Base-by-base conservation (phyloP, 441 rosid species). In the Adansonia rubrostipa region DNA sequence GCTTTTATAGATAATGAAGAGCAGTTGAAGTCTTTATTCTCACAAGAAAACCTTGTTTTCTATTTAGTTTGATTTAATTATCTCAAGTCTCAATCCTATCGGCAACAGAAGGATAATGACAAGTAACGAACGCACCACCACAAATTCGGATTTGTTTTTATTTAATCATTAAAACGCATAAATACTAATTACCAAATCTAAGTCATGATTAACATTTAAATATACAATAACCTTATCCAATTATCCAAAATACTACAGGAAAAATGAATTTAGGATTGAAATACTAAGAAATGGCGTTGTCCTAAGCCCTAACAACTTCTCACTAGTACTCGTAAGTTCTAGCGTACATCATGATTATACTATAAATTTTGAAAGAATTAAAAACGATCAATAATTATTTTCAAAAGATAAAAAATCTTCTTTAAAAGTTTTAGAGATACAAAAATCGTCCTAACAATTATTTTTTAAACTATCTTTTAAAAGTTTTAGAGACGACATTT, bases 1-100 rank as follows among this genome's bases (percentile, higher is more conserved):
- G 60, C 75, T 82, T 36, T 84, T n/a, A 44, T 17, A 28, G 7
- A 77, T 76, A 71, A 79, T 78, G 44, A 76, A 74, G 77, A 74
- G 78, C 78, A 45, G 79, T 78, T 78, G 80, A 77, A 61, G 68
- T 79, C 67, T 77, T 53, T 78, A 62, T 64, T 76, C 44, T 44
- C 69, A 75, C 82, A 78, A 75, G 80, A 75, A 83, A 81, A 9
- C 79, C 13, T n/a, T 65, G 70, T 57, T n/a, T 56, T 40, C 28
- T 1, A 42, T 61, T 24, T 33, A 80, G 15, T 19, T 66, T 42
- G 17, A 66, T 67, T 67, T 42, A 42, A 67, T 67, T 9, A 62
- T 24, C 28, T 24, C 1, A 24, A 24, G 28, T 24, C 28, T 24
- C 28, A 24, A 24, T 24, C 28, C 28, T 24, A 24, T 24, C 28